These are phyloP conservation scores for Ceratocystiopsis minuta DNA, from an alignment of 2,329 filamentous ascomycete genomes.

Conservation along the genomic window DNA sequence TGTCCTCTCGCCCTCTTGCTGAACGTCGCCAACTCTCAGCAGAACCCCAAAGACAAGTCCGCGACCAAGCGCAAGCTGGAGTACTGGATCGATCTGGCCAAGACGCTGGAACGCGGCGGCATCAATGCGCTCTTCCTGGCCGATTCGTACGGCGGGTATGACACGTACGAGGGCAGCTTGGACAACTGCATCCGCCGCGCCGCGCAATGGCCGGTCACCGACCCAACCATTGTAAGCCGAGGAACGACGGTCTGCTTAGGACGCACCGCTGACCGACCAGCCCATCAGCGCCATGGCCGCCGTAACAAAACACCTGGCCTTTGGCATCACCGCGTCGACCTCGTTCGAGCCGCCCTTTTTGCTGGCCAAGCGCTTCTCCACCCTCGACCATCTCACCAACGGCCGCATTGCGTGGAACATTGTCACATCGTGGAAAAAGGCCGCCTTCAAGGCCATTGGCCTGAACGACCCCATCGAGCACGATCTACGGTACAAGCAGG, in stretches of 20 bases:
- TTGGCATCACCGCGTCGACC: conserved; percentile 5
- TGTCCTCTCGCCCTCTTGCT: no score
- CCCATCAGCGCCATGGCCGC: conserved; percentile 7
- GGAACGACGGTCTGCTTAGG: no score
- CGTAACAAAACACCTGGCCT: conserved; percentile 6
- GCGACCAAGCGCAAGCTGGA: conserved; percentile 2
- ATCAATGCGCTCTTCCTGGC: conserved; percentile 5
- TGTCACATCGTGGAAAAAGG: conserved; percentile 8
- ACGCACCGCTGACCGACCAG: not conserved
- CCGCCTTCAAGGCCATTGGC: conserved; percentile 6
- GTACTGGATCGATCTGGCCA: conserved; percentile 4
- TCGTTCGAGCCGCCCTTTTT: conserved; percentile 3
- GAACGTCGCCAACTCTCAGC: not conserved
- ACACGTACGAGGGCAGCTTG: conserved; percentile 5
- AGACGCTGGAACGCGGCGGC: conserved; percentile 2
- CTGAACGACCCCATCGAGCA: conserved; percentile 6
- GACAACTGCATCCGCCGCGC: conserved; percentile 2
- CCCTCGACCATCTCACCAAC: conserved; percentile 6
- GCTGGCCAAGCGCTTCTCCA: conserved; percentile 5
- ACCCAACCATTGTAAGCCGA: conserved; percentile 1
- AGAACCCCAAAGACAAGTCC: conserved; percentile 6
- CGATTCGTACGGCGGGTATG: conserved; percentile 2
- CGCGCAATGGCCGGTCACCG: conserved; percentile 4
- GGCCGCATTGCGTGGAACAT: conserved; percentile 9
- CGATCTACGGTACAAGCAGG: conserved; percentile 8